phyloP scores from a whole-genome alignment of 2,329 filamentous ascomycete genomes.

The Aspergillus viridinutans region DNA sequence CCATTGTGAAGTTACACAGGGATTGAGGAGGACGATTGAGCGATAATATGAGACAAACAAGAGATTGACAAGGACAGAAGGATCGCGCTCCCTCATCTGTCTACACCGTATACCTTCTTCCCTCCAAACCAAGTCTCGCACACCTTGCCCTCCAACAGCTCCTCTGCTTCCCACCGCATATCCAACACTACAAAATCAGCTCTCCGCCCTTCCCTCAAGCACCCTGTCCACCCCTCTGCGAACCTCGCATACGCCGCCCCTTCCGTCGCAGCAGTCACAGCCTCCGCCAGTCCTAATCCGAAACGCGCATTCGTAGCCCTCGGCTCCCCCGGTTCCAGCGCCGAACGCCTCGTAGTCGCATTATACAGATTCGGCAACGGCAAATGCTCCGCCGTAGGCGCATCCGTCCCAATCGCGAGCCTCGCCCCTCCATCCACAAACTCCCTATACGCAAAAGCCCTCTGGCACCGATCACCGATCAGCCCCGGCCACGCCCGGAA shows the following conservation, averaged over 20 bases:
- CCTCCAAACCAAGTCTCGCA: slow-evolving; percentile 46
- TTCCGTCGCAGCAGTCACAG: slow-evolving; percentile 41
- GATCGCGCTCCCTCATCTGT: not conserved
- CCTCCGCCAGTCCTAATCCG: slow-evolving; percentile 38
- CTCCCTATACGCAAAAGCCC: slow-evolving; percentile 50
- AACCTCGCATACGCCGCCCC: slow-evolving; percentile 47
- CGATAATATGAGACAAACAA: too few species aligned
- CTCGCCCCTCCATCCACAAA: slow-evolving; percentile 45
- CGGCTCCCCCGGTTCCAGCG: slow-evolving; percentile 36
- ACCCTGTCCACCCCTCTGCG: slow-evolving; percentile 41
- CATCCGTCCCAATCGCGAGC: slow-evolving; percentile 47
- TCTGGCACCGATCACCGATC: slow-evolving; percentile 44
- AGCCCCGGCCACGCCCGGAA: slow-evolving; percentile 46
- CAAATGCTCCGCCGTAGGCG: slow-evolving; percentile 45
- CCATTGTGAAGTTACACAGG: too few species aligned
- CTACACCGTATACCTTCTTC: slow-evolving; percentile 15
- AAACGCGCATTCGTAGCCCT: slow-evolving; percentile 44
- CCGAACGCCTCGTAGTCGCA: slow-evolving; percentile 46
- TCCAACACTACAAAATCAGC: slow-evolving; percentile 47
- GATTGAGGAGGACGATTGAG: too few species aligned
- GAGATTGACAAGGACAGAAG: not conserved
- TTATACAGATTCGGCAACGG: slow-evolving; percentile 48
- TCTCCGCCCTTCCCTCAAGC: slow-evolving; percentile 34
- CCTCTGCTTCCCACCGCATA: slow-evolving; percentile 39
- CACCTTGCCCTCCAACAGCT: slow-evolving; percentile 40